Base-by-base conservation (phyloP, 768 basidiomycete genomes). In the Boletus subcaerulescens region DNA sequence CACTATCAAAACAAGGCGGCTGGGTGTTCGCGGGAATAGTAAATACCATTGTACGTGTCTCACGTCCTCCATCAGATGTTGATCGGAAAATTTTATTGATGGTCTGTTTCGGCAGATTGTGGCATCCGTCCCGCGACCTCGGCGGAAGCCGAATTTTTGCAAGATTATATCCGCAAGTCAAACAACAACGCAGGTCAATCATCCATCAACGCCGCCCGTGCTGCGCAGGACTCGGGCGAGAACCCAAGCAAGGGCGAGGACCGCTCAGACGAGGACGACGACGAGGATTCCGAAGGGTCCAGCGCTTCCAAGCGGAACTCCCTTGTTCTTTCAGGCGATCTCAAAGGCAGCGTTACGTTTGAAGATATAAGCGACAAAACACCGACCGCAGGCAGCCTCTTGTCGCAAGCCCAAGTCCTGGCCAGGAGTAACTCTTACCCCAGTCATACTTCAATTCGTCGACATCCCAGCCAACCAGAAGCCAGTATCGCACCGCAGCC, bases 1-100 rank as follows among this genome's bases (percentile, higher is more conserved):
- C 46, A 91, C 89, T 58, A 94, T 97, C 80, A 95, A 93, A 81
- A 96, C 94, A 48, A 80, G 94, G 61, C 87, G 94, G 55, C 74
- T 97, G 56, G 94, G 94, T 56, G 92, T 92, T 55, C 77, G 94
- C 73, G 93, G 93, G 48, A 94, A 96, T 77, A 92, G 90, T 76
- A 95, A 94, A 80, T 96, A 96, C 74, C 93, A 95, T 73, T 96
- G 91, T 93, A 60, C 60, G 87, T 77, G 60, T 63, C 67, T 63
- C 65, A 56, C 51, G 69, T 71, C 63, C 68, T 70, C 61, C 61
- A 63, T 67, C 65, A 72, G 56, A 61, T 57, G 53, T 13, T 65
- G 67, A 71, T 71, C 67, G 61, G 63, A 60, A 60, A 57, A 41
- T 63, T 53, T 61, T 68, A 57, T 60, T 61, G 35, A 71, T 71